Percentiles rank a stretch among this genome's conserved stretches.
phyloP scores from a whole-genome alignment of 345 rosid genomes.

The Sisymbrium irio region DNA sequence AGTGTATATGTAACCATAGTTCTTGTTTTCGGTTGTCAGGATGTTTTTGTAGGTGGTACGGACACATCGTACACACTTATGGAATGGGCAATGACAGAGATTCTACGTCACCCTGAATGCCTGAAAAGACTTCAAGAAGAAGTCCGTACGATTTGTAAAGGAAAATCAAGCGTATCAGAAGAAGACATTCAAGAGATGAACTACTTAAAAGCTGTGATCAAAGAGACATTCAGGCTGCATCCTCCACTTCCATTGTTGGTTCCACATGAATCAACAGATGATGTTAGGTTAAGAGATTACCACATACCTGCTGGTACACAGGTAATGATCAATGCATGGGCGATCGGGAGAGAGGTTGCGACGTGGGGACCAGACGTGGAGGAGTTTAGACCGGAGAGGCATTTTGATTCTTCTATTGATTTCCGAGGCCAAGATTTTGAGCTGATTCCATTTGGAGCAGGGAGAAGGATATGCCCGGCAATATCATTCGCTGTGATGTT shows the following conservation, averaged over 20 bases:
- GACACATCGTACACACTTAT: constrained; percentile 32
- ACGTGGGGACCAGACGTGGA: constrained; percentile 35
- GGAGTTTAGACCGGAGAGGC: constrained; percentile 35
- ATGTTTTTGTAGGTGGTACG: constrained; percentile 40
- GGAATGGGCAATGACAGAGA: constrained; percentile 50
- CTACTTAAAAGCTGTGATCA: constrained; percentile 41
- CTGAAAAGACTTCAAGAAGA: constrained; percentile 36
- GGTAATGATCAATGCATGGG: constrained; percentile 38
- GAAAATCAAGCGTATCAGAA: constrained; percentile 11
- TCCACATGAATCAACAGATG: constrained; percentile 27
- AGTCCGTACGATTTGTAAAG: constrained; percentile 9
- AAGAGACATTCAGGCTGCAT: constrained; percentile 41
- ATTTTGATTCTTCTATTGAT: constrained; percentile 17
- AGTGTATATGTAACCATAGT: neutral
- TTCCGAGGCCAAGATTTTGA: constrained; percentile 36
- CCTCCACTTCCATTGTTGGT: constrained; percentile 43
- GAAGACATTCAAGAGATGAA: constrained; percentile 28
- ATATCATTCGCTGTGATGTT: constrained; percentile 21
- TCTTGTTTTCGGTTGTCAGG: constrained; percentile 22
- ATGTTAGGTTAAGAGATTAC: constrained; percentile 25
- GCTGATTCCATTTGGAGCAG: constrained; percentile 36
- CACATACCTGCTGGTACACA: constrained; percentile 28
- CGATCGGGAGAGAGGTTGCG: constrained; percentile 25
- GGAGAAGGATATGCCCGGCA: constrained; percentile 36
- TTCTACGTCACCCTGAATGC: constrained; percentile 33